Evolutionary conservation across 202 grass and related monocot species (phyloP), one percentile per base, ranked within the genome.

Genomic region (Elaeis oleifera): DNA sequence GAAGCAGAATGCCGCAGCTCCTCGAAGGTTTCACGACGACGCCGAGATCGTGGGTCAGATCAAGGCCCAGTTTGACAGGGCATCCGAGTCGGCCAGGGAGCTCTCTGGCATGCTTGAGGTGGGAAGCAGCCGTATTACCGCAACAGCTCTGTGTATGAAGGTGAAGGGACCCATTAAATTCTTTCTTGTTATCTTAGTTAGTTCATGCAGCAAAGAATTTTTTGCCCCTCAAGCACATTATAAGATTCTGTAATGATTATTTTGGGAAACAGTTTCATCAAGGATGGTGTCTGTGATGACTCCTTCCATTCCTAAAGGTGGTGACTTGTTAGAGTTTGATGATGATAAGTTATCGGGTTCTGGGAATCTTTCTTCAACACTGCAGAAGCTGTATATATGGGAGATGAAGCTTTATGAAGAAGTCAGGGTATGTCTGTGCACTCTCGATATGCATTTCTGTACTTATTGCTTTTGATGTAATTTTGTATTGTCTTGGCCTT

Each of bases 371-470:
- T 81, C 80, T 39, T 78, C 74, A 27, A 94, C 85, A 3, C 65
- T 99, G 49, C 80, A 89, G 61, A 99, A 82, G 61, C 85, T 99
- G 54, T 89, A 87, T 78, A 74, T 94, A 18, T 99, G 94, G 94
- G 94, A 99, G 85, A 94, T 73, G 88, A 99, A 99, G 54, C 53
- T 99, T 15, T 84, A 89, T 59, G 55, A 89, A 24, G 94, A 99
- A 76, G 94, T 99, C 59, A 99, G 85, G 88, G 94, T 94, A 73
- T 73, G 80, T 23, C 51, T n/a, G 0, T 58, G 15, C 8, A 14
- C 36, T 23, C 0, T 19, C 1, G 8, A 16, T 20, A 3, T 21
- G 51, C 65, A 68, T 18, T 68, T 20, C 19, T 17, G 14, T 67
- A 2, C 0, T 36, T 32, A 21, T 23, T 16, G 7, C 64, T 13